Evolutionary conservation across 805 yeast genomes (phyloP).

Genomic region (Hanseniaspora mollemarum): DNA sequence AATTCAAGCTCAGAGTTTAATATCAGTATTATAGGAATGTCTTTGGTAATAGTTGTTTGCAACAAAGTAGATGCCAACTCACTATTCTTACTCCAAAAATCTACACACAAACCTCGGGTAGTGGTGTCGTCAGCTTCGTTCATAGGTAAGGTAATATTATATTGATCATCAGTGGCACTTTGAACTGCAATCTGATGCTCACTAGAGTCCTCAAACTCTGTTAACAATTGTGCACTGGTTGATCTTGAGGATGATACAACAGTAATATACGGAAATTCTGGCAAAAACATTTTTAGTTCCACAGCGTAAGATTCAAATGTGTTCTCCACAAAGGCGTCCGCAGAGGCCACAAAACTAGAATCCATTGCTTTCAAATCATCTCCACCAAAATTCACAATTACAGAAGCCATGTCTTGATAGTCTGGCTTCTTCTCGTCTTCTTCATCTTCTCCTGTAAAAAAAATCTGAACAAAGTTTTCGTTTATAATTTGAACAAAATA

Average conservation of each 20-base stretch:
- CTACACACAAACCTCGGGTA: constrained; percentile 60
- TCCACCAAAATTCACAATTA: constrained; percentile 18
- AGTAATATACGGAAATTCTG: constrained; percentile 22
- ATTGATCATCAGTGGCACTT: constrained; percentile 50
- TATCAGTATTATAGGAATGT: constrained; percentile 56
- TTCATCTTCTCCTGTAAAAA: neutral
- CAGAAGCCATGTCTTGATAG: constrained; percentile 22
- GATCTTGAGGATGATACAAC: constrained; percentile 53
- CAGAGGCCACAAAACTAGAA: constrained; percentile 34
- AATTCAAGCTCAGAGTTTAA: constrained; percentile 54
- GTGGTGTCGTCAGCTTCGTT: constrained; percentile 54
- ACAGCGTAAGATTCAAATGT: constrained; percentile 28
- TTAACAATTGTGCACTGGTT: constrained; percentile 40
- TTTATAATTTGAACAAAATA: constrained; percentile 7
- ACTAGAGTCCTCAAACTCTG: constrained; percentile 30
- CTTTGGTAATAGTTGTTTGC: constrained; percentile 45
- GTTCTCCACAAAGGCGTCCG: constrained; percentile 30
- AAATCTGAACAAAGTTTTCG: neutral
- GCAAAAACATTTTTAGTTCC: constrained; percentile 20
- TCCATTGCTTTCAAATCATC: constrained; percentile 24
- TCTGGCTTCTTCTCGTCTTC: constrained; percentile 29
- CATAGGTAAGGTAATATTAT: constrained; percentile 63
- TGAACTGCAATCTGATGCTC: neutral
- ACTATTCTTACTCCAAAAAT: constrained; percentile 27
- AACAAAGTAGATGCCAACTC: constrained; percentile 34